These are phyloP conservation scores for Iris pallida DNA, from an alignment of 116 monocot species.

Conservation along the genomic window DNA sequence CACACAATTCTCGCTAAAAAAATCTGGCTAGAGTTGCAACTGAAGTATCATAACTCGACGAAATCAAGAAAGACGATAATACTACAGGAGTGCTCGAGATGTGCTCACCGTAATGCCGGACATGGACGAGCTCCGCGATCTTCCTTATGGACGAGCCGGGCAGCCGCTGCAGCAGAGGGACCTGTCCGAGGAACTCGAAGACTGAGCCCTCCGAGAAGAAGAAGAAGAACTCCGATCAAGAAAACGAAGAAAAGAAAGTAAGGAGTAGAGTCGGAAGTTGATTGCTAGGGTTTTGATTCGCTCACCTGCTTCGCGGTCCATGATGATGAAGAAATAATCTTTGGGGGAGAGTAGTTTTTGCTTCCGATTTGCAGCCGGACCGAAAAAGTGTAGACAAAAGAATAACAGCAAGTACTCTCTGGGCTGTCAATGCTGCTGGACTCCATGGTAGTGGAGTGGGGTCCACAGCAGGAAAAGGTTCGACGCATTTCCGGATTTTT, in stretches of 20 bases:
- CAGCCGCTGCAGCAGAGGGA: slow-evolving; percentile 82
- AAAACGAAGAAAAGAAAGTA: neutral
- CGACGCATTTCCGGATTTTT: too few relatives aligned
- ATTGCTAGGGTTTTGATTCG: neutral
- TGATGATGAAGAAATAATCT: neutral
- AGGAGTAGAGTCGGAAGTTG: neutral
- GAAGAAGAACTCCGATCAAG: neutral
- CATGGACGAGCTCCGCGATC: slow-evolving; percentile 62
- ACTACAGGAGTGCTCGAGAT: neutral
- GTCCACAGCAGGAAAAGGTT: too few relatives aligned
- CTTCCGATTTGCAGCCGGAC: too few relatives aligned
- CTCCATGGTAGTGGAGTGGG: too few relatives aligned
- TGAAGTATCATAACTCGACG: neutral
- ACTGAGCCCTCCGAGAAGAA: slow-evolving; percentile 26
- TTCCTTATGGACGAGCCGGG: slow-evolving; percentile 68
- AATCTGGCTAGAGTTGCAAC: neutral
- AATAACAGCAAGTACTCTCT: too few relatives aligned
- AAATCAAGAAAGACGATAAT: neutral
- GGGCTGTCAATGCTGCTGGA: too few relatives aligned
- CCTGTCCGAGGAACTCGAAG: slow-evolving; percentile 84
- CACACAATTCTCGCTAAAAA: neutral
- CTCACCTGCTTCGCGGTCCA: neutral
- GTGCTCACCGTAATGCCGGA: slow-evolving; percentile 63
- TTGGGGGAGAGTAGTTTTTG: too few relatives aligned
- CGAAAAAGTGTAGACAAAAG: too few relatives aligned